phyloP scores from a whole-genome alignment of 2,329 filamentous ascomycete species.

The Pseudocercospora eumusae region DNA sequence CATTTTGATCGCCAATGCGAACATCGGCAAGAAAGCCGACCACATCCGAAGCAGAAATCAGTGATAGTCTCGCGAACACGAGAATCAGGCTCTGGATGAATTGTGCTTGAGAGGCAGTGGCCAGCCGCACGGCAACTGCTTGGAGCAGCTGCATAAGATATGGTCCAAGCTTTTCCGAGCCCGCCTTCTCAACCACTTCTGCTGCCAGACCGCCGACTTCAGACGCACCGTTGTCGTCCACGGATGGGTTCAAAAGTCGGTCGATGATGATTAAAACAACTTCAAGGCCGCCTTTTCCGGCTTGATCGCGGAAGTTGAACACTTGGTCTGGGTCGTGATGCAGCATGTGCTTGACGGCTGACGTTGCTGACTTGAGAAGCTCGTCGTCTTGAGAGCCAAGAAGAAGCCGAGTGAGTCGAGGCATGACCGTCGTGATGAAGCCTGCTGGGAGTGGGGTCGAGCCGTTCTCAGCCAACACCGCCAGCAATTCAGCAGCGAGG shows the following conservation, averaged over 20 bases:
- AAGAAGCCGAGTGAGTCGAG: slow-evolving; percentile 80
- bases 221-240: slow-evolving; percentile 93
- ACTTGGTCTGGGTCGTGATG: slow-evolving; percentile 88
- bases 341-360: slow-evolving; percentile 85
- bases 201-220: slow-evolving; percentile 94
- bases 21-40: slow-evolving; percentile 88
- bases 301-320: slow-evolving; percentile 77
- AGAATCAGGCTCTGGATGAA: slow-evolving; percentile 96
- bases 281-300: slow-evolving; percentile 81
- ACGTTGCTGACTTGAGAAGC: slow-evolving; percentile 80
- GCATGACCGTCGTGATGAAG: slow-evolving; percentile 81
- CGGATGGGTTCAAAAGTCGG: slow-evolving; percentile 74
- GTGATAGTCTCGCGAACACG: slow-evolving; percentile 87
- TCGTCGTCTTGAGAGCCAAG: slow-evolving; percentile 85
- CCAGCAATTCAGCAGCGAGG: slow-evolving; percentile 81
- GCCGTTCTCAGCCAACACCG: slow-evolving; percentile 77
- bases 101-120: slow-evolving; percentile 76
- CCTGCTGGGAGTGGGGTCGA: slow-evolving; percentile 81
- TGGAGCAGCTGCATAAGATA: slow-evolving; percentile 85
- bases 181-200: slow-evolving; percentile 92
- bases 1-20: slow-evolving; percentile 74
- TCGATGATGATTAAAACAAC: slow-evolving; percentile 90
- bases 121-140: slow-evolving; percentile 82
- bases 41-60: slow-evolving; percentile 83
- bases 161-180: slow-evolving; percentile 84